These are phyloP conservation scores for Fusarium pseudograminearum DNA, from an alignment of 2,329 filamentous ascomycete species.

Conservation along the genomic window DNA sequence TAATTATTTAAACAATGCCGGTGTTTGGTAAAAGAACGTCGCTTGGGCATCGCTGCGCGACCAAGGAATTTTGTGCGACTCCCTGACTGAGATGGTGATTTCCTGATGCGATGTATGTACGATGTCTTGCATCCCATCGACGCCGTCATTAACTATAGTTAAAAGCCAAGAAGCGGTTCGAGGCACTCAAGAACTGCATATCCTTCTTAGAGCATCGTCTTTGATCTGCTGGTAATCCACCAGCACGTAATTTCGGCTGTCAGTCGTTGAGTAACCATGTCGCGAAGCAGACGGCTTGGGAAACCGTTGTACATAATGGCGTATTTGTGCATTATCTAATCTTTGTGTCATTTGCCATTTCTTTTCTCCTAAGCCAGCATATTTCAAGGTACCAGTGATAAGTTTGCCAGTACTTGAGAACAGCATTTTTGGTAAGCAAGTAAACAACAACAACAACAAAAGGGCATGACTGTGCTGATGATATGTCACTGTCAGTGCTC, in stretches of 20 bases:
- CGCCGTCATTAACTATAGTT: constrained; percentile 7
- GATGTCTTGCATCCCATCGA: constrained; percentile 15
- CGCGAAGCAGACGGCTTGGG: constrained; percentile 1
- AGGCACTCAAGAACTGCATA: constrained; percentile 20
- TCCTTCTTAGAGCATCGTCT: constrained; percentile 15
- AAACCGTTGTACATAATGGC: neutral
- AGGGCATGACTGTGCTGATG: constrained; percentile 13
- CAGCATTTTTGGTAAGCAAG: constrained; percentile 38
- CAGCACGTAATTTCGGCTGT: constrained; percentile 6
- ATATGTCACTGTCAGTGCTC: constrained; percentile 28
- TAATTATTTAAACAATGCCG: constrained; percentile 13
- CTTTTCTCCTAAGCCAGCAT: neutral
- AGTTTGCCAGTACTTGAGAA: constrained; percentile 25
- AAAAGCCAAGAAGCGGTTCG: constrained; percentile 13
- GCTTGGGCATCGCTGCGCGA: neutral
- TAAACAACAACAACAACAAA: constrained; percentile 44
- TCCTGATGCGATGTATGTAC: constrained; percentile 17
- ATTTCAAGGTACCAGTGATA: constrained; percentile 9
- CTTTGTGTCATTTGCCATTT: neutral
- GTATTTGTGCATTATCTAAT: neutral
- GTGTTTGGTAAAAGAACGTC: neutral
- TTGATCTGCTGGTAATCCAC: constrained; percentile 21
- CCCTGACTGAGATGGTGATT: constrained; percentile 12
- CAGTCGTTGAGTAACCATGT: constrained; percentile 2
- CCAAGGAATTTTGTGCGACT: constrained; percentile 17